A percentile compares a stretch with the other conserved stretches of the same genome.
Evolutionary conservation across 805 yeast genomes (phyloP).

Genomic region (Saturnispora mendoncae): DNA sequence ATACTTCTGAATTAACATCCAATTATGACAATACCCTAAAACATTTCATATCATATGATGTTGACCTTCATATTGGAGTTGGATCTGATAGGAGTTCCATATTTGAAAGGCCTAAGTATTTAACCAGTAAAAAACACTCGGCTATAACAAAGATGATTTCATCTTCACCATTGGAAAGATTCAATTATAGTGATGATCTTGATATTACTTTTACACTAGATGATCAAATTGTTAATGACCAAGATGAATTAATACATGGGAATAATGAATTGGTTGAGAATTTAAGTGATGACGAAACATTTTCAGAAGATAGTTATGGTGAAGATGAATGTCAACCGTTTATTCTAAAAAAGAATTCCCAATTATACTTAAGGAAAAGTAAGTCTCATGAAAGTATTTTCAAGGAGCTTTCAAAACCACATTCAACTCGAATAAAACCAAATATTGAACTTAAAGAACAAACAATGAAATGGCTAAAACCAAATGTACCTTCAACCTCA

Average conservation of each 20-base stretch:
- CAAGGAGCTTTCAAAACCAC: conserved; percentile 6
- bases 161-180: conserved; percentile 19
- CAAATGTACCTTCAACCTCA: conserved; percentile 19
- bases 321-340: conserved; percentile 21
- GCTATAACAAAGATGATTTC: conserved; percentile 8
- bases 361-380: conserved; percentile 13
- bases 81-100: neutral
- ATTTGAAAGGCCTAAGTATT: neutral
- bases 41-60: conserved; percentile 27
- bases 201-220: too few species aligned
- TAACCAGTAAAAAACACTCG: conserved; percentile 4
- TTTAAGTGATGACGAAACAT: conserved; percentile 7
- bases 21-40: conserved; percentile 16
- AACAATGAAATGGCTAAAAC: conserved; percentile 27
- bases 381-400: conserved; percentile 27
- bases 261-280: neutral
- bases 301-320: conserved; percentile 21
- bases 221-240: neutral
- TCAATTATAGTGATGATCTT: conserved; percentile 15
- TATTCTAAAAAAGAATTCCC: conserved; percentile 10
- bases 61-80: conserved; percentile 19
- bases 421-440: neutral
- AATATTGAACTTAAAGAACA: conserved; percentile 21
- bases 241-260: neutral
- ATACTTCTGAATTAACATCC: conserved; percentile 5